Percentiles rank a stretch among this genome's conserved stretches.
Conservation (phyloP, 192 early-diverging fungal genomes). For the Umbelopsis isabellina region DNA sequence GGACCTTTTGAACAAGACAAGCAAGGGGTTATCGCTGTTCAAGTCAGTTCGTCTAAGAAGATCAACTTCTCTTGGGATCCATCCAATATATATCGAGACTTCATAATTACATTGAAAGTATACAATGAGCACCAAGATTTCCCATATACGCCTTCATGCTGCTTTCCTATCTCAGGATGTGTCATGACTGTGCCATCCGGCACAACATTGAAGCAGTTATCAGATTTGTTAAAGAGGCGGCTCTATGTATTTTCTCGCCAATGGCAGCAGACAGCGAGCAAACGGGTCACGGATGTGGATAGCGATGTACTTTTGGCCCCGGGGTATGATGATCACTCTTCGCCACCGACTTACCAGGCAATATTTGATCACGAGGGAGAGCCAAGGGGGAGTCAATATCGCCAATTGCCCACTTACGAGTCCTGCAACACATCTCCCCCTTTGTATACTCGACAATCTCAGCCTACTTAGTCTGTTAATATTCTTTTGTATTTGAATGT, state of each 20-base stretch:
- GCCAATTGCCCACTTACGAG: too few species aligned
- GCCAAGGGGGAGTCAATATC: too few species aligned
- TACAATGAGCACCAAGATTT: not conserved
- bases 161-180: not conserved
- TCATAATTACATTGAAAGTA: not conserved
- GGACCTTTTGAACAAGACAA: not conserved
- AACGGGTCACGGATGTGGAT: not conserved
- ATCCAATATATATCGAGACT: not conserved
- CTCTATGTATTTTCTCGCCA: not conserved
- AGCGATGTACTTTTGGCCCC: too few species aligned
- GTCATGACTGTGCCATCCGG: not conserved
- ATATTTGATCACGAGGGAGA: too few species aligned
- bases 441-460: too few species aligned
- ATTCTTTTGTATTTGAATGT: too few species aligned
- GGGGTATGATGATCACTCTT: too few species aligned
- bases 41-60: not conserved
- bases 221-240: not conserved
- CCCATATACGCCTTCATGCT: not conserved
- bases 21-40: not conserved
- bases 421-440: too few species aligned
- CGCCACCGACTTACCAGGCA: too few species aligned
- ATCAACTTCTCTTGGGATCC: not conserved
- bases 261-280: not conserved
- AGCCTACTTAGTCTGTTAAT: too few species aligned
- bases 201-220: not conserved